Conservation (phyloP, 116 monocot genomes). For the Phalaenopsis hybrid region DNA sequence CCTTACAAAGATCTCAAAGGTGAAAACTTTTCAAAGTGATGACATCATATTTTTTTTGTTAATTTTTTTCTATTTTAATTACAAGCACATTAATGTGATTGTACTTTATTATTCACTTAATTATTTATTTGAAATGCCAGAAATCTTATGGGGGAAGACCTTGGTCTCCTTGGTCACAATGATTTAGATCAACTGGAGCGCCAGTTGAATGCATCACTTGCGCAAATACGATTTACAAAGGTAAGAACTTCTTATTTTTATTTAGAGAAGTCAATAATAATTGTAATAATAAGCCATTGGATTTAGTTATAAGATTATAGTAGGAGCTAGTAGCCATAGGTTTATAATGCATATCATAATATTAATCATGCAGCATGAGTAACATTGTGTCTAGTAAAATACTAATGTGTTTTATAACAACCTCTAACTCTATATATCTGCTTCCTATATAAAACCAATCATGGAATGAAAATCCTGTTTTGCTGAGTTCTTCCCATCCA, state of each 20-base stretch:
- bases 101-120: background rate
- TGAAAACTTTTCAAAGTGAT: slow-evolving; percentile 1
- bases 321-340: too few species aligned
- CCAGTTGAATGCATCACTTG: slow-evolving; percentile 35
- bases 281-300: background rate
- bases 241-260: slow-evolving; percentile 6
- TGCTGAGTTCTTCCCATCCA: too few species aligned
- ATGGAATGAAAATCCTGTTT: too few species aligned
- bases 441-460: too few species aligned
- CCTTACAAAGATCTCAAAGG: slow-evolving; percentile 4
- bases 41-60: background rate
- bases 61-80: background rate
- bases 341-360: too few species aligned
- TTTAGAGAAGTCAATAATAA: background rate
- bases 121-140: slow-evolving; percentile 9
- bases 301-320: too few species aligned
- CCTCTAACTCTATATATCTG: too few species aligned
- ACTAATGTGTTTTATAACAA: too few species aligned
- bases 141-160: slow-evolving; percentile 44
- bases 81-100: background rate
- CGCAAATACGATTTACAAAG: slow-evolving; percentile 35
- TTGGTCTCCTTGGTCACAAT: slow-evolving; percentile 16
- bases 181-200: slow-evolving; percentile 33
- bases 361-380: too few species aligned
- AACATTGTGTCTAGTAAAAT: too few species aligned